Evolutionary conservation across 768 basidiomycete genomes (phyloP).

Genomic region (Xerocomus brunneocitrinus): DNA sequence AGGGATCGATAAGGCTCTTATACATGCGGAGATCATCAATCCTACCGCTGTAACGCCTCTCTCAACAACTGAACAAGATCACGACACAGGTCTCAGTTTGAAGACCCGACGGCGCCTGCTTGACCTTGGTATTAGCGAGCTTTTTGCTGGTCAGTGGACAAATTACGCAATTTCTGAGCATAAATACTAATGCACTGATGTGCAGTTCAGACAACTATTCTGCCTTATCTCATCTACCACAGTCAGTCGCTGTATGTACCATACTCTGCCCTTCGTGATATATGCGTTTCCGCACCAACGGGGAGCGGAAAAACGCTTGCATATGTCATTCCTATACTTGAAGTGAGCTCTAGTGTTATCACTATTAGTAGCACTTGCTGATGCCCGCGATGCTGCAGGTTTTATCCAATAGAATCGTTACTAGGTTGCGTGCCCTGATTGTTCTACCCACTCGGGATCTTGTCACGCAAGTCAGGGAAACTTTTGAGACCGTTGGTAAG

Average conservation of each 20-base stretch:
- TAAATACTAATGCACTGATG: constrained; percentile 12
- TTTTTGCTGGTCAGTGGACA: constrained; percentile 74
- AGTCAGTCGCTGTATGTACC: constrained; percentile 57
- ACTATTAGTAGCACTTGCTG: neutral
- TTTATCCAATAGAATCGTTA: constrained; percentile 69
- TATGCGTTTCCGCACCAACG: constrained; percentile 94
- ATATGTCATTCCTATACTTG: constrained; percentile 91
- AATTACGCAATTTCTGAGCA: neutral
- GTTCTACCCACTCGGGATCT: constrained; percentile 93
- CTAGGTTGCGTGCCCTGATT: constrained; percentile 80
- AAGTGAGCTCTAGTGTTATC: constrained; percentile 42
- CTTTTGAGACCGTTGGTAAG: constrained; percentile 78
- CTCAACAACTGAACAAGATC: constrained; percentile 32
- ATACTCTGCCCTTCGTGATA: constrained; percentile 64
- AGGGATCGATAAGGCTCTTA: constrained; percentile 70
- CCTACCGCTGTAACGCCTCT: constrained; percentile 46
- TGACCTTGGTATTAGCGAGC: constrained; percentile 76
- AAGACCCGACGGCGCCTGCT: constrained; percentile 58
- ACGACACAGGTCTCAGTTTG: constrained; percentile 50
- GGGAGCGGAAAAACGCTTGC: constrained; percentile 97
- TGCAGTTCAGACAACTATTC: constrained; percentile 82
- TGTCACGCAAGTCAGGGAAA: constrained; percentile 88
- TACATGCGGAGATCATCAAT: constrained; percentile 66
- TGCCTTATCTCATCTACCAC: constrained; percentile 72
- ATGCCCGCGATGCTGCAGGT: constrained; percentile 39